These are phyloP conservation scores for Seiridium unicorne DNA, from an alignment of 2,329 filamentous ascomycete genomes.

Conservation along the genomic window DNA sequence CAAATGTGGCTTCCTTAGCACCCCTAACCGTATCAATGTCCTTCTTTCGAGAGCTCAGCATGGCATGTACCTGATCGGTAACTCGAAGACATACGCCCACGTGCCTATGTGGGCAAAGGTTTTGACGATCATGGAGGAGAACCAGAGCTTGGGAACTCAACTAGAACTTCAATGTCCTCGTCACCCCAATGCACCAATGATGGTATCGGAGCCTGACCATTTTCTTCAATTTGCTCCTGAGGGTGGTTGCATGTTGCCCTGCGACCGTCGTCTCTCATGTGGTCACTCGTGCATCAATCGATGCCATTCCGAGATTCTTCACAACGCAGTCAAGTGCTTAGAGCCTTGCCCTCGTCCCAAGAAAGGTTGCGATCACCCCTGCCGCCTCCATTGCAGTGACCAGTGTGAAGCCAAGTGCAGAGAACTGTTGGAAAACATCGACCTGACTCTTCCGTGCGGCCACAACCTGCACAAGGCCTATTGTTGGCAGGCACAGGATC, in stretches of 20 bases:
- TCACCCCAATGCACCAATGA: constrained; percentile 51
- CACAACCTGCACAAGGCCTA: constrained; percentile 29
- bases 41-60: constrained; percentile 65
- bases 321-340: constrained; percentile 43
- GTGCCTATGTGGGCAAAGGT: constrained; percentile 66
- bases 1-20: constrained; percentile 64
- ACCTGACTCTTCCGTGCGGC: constrained; percentile 38
- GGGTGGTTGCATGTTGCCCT: constrained; percentile 56
- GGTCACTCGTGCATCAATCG: constrained; percentile 44
- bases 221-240: constrained; percentile 58
- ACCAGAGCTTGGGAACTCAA: constrained; percentile 44
- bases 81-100: constrained; percentile 53
- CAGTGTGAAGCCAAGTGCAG: constrained; percentile 36
- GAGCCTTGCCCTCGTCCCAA: constrained; percentile 41
- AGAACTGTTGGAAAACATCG: constrained; percentile 25
- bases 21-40: constrained; percentile 68
- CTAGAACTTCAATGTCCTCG: constrained; percentile 60
- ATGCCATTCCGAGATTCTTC: constrained; percentile 48
- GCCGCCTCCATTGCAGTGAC: constrained; percentile 41
- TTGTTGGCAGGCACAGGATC: constrained; percentile 44
- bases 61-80: constrained; percentile 71
- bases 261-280: constrained; percentile 45
- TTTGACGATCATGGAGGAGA: constrained; percentile 44
- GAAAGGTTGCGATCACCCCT: constrained; percentile 42
- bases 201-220: constrained; percentile 52